Percentiles rank a stretch among this genome's conserved stretches.
These are phyloP conservation scores for Aphanomyces euteiches DNA, from an alignment of 352 stramenopile genomes.

Conservation along the genomic window DNA sequence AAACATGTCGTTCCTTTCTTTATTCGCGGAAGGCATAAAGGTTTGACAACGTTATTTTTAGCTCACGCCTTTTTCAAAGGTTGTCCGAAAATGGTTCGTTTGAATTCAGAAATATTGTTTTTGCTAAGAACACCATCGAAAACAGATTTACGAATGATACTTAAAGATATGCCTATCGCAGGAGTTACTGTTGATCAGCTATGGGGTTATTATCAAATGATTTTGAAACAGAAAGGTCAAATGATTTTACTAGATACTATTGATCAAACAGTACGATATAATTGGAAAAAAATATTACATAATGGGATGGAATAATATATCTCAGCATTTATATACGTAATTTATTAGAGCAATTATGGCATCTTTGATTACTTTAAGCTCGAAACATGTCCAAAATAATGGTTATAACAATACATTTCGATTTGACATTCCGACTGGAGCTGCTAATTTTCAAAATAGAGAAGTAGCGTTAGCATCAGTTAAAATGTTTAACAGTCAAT, in stretches of 20 bases:
- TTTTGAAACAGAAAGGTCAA: neutral
- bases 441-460: neutral
- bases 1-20: slow-evolving; percentile 1
- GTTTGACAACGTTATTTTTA: slow-evolving; percentile 1
- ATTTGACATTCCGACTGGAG: neutral
- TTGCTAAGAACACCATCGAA: neutral
- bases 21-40: slow-evolving; percentile 2
- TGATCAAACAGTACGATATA: neutral
- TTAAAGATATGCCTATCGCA: neutral
- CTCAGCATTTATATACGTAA: neutral
- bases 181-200: slow-evolving; percentile 2
- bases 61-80: neutral
- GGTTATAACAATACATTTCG: slow-evolving; percentile 1
- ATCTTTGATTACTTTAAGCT: neutral
- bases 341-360: neutral
- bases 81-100: neutral
- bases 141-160: neutral
- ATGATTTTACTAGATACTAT: neutral
- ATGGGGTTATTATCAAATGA: neutral
- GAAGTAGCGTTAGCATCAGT: neutral
- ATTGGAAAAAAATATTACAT: neutral
- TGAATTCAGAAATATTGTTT: neutral
- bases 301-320: neutral
- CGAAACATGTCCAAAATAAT: neutral
- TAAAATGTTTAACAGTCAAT: slow-evolving; percentile 3